These are phyloP conservation scores for Microcyclosporella mali DNA, from an alignment of 2,329 filamentous ascomycete species.

Conservation along the genomic window DNA sequence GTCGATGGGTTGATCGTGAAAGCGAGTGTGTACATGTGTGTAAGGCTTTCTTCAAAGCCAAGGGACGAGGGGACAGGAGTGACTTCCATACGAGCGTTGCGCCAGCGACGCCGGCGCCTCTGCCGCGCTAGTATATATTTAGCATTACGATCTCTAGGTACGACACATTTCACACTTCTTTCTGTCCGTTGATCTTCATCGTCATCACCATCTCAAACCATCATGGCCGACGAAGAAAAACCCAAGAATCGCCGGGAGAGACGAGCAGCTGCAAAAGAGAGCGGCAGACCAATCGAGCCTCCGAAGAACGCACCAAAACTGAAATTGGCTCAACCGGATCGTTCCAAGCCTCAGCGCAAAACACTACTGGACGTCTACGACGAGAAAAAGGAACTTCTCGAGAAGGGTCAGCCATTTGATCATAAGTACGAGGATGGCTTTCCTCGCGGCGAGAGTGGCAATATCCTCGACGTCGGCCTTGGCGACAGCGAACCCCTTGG, in stretches of 20 bases:
- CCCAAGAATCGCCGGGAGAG: constrained; percentile 42
- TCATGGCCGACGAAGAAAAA: constrained; percentile 3
- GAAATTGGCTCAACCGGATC: constrained; percentile 63
- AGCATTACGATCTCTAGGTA: neutral
- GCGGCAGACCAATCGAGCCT: constrained; percentile 31
- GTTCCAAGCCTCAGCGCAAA: constrained; percentile 54
- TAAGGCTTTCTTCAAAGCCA: too few species aligned
- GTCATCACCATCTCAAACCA: neutral
- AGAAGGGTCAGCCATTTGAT: constrained; percentile 47
- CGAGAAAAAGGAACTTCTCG: constrained; percentile 46
- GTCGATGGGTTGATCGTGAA: too few species aligned
- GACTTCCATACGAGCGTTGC: too few species aligned
- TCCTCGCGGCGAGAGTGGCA: constrained; percentile 29
- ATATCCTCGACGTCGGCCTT: constrained; percentile 32
- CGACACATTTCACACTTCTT: neutral
- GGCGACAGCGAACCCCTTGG: constrained; percentile 41
- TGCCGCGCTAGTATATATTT: neutral
- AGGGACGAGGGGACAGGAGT: too few species aligned
- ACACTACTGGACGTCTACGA: constrained; percentile 70
- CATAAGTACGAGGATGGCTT: constrained; percentile 33
- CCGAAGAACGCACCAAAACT: constrained; percentile 47
- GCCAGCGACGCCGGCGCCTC: too few species aligned
- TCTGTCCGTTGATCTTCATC: neutral
- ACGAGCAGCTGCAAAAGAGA: constrained; percentile 34
- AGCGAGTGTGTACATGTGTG: too few species aligned